A percentile compares a stretch with the other conserved stretches of the same genome.
These are phyloP conservation scores for Phalaenopsis hybrid DNA, from an alignment of 116 monocot genomes.

Conservation along the genomic window DNA sequence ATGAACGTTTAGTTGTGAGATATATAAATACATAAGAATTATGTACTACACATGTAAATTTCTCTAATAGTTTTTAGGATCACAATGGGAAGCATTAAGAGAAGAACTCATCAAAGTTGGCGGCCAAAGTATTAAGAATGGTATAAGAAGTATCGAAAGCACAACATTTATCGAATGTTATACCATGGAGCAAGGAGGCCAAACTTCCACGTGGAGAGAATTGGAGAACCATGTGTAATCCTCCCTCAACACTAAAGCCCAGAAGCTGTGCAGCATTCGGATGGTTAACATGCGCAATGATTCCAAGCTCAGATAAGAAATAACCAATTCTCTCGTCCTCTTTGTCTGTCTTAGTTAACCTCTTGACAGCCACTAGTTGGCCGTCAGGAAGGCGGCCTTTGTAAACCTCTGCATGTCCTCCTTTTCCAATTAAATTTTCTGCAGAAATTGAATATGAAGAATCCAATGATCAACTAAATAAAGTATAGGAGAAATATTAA, in stretches of 20 bases:
- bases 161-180: conserved; percentile 5
- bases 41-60: background rate
- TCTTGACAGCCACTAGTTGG: conserved; percentile 62
- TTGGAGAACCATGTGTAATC: conserved; percentile 57
- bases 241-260: conserved; percentile 63
- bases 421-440: conserved; percentile 66
- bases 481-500: background rate
- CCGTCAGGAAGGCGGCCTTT: conserved; percentile 51
- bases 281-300: conserved; percentile 70
- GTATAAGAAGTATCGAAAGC: background rate
- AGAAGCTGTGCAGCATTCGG: conserved; percentile 68
- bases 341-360: conserved; percentile 35
- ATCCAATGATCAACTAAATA: background rate
- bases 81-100: background rate
- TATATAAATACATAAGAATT: too few relatives aligned
- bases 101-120: background rate
- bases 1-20: too few relatives aligned
- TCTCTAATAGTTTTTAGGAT: background rate
- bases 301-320: conserved; percentile 72
- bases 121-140: too few relatives aligned
- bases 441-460: conserved; percentile 5
- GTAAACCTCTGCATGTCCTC: conserved; percentile 77
- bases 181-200: conserved; percentile 75
- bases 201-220: conserved; percentile 76
- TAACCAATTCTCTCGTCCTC: conserved; percentile 46